A percentile compares a stretch with the other conserved stretches of the same genome.
These are phyloP conservation scores for Aspergillus pseudoterreus DNA, from an alignment of 2,329 filamentous ascomycete genomes.

Conservation along the genomic window DNA sequence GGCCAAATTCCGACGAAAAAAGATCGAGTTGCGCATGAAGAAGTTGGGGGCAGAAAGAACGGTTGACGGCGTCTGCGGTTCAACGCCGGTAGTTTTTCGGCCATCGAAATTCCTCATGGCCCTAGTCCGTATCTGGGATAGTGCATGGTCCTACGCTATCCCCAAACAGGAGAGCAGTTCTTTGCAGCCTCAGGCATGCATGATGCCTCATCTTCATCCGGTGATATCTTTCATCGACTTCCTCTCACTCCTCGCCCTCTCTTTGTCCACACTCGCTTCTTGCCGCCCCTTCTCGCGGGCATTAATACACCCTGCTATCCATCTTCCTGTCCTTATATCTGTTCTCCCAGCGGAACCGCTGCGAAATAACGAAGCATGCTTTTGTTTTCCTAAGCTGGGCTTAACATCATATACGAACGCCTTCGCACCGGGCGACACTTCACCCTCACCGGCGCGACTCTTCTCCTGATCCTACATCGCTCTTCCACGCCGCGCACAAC, in stretches of 20 bases:
- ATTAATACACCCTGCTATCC: not conserved
- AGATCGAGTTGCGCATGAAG: slow-evolving; percentile 7
- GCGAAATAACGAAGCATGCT: not conserved
- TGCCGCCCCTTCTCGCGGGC: not conserved
- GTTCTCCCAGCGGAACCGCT: not conserved
- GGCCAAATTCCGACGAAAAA: slow-evolving; percentile 1
- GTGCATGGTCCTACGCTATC: not conserved
- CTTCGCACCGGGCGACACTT: not conserved
- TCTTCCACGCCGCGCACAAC: not conserved
- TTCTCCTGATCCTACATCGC: not conserved
- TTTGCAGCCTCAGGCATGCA: not conserved
- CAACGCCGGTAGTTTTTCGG: not conserved
- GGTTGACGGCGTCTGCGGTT: not conserved
- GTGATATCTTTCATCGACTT: not conserved
- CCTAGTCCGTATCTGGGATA: not conserved
- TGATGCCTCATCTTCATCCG: not conserved
- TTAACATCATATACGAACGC: not conserved
- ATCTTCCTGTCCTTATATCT: not conserved
- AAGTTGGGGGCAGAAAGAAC: not conserved
- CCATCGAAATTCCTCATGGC: not conserved
- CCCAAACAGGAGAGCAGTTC: not conserved
- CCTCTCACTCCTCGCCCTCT: not conserved
- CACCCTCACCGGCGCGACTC: not conserved
- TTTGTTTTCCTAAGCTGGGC: not conserved
- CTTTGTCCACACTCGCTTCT: not conserved